Evolutionary conservation across 495 filamentous ascomycete genomes (phyloP), one percentile per base, ranked within the genome.

Genomic region (Filosporella fistucella): DNA sequence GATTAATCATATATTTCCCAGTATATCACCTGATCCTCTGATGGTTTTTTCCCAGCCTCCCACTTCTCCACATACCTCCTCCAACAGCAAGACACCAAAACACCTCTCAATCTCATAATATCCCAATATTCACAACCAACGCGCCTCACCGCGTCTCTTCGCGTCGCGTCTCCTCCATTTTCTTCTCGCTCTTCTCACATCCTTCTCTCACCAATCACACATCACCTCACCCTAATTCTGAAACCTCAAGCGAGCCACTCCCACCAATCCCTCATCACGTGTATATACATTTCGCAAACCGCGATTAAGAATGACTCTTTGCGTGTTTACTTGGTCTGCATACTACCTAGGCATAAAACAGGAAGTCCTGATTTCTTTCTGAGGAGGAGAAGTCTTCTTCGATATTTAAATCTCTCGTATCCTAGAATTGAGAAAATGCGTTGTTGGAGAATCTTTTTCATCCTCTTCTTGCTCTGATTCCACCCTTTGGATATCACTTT

Each of bases 181-280:
- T 11, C 11, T 26, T 9, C 23, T 24, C 11, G 30, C 16, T 12
- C 5, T 9, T 9, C 18, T 1, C 33, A 8, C 21, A 10, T n/a
- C 16, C n/a, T 39, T 28, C 37, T 5, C 32, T 28, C 35, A n/a
- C 45, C 33, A 48, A 38, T 40, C 21, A 38, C n/a, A 26, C 6
- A 35, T 11, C 20, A 22, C 2, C 10, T 10, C 47, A 14, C 32
- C 29, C 42, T 46, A 25, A 16, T 18, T 12, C 16, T 52, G 49
- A 52, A 52, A 52, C 49, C 14, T 14, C 25, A 35, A 38, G 22
- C 42, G 34, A 53, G 9, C 34, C 22, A 16, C 20, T 9, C 11
- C 7, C 14, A 4, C 36, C 50, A 42, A 28, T 28, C 8, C 34
- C 37, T 17, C 35, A 26, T 53, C 50, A 53, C 50, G 50, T 53